phyloP scores from a whole-genome alignment of 1,139 yeast species.

The Geotrichum carabidarum region DNA sequence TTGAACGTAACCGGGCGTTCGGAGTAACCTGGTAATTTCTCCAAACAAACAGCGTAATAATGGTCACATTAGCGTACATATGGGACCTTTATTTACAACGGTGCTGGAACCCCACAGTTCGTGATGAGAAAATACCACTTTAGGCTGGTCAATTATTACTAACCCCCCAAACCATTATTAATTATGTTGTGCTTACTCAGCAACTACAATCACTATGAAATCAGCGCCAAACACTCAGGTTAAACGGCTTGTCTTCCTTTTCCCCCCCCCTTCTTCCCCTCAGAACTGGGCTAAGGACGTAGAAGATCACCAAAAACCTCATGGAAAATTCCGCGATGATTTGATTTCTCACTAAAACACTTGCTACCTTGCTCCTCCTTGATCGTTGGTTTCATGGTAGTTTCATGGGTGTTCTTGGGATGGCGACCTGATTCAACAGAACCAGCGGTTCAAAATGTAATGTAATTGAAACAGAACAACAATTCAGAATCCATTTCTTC shows the following conservation, averaged over 20 bases:
- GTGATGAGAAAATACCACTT: neutral
- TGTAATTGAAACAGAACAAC: neutral
- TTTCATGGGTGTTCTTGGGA: no score
- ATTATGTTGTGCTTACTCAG: neutral
- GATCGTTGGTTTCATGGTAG: no score
- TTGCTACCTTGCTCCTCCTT: no score
- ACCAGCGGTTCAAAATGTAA: no score
- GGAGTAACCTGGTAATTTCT: neutral
- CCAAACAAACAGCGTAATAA: neutral
- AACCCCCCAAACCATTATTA: neutral
- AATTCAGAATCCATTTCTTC: neutral
- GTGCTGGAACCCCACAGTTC: neutral
- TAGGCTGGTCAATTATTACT: neutral
- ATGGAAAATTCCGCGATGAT: no score
- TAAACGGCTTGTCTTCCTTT: no score
- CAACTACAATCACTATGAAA: neutral
- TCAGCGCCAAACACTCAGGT: neutral
- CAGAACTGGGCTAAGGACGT: no score
- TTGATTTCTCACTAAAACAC: no score
- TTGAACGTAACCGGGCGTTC: slow-evolving; percentile 1
- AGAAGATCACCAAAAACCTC: no score
- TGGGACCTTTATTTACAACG: neutral
- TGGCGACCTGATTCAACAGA: no score
- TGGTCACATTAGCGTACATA: neutral
- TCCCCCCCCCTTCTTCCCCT: no score